phyloP scores from a whole-genome alignment of 2,329 filamentous ascomycete species.

The Aspergillus carbonarius region DNA sequence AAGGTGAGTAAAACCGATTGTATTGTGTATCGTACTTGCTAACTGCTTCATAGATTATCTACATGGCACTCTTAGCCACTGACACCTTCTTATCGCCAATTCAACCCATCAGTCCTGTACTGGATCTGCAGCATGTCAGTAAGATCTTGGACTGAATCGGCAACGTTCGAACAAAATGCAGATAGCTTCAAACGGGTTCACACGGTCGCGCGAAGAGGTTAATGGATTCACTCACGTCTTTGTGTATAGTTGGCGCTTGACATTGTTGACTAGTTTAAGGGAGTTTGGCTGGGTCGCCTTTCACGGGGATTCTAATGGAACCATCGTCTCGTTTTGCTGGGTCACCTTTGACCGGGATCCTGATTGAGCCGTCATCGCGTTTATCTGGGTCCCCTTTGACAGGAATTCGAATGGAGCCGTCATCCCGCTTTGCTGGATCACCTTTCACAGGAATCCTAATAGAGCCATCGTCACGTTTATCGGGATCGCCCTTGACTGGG shows the following conservation, averaged over 20 bases:
- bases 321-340: neutral
- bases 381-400: neutral
- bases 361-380: neutral
- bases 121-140: too few relatives aligned
- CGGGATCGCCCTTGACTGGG: neutral
- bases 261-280: neutral
- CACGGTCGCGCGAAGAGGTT: too few relatives aligned
- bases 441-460: neutral
- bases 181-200: too few relatives aligned
- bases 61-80: too few relatives aligned
- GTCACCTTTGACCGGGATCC: neutral
- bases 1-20: neutral
- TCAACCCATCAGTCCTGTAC: too few relatives aligned
- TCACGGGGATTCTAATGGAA: neutral
- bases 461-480: neutral
- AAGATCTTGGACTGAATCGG: too few relatives aligned
- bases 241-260: too few relatives aligned
- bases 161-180: too few relatives aligned
- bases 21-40: neutral
- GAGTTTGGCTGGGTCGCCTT: neutral
- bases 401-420: neutral
- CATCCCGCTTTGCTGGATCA: neutral
- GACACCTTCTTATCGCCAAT: too few relatives aligned
- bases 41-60: too few relatives aligned
- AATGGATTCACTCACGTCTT: neutral